phyloP scores from a whole-genome alignment of 148 eudicot species.

The Camellia japonica region DNA sequence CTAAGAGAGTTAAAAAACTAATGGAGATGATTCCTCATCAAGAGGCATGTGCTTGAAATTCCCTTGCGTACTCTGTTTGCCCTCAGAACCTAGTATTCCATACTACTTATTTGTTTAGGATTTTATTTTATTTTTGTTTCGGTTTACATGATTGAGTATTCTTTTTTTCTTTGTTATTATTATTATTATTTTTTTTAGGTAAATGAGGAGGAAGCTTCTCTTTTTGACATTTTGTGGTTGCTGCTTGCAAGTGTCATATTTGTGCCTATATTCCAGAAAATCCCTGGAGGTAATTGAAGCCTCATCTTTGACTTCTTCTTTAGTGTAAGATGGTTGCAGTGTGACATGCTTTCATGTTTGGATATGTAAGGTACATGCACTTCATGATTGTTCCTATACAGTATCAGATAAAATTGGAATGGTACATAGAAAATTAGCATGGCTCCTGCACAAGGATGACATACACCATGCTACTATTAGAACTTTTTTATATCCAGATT shows the following conservation, averaged over 20 bases:
- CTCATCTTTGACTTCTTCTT: neutral
- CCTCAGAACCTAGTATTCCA: neutral
- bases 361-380: neutral
- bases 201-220: conserved; percentile 97
- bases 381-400: neutral
- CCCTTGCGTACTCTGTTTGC: conserved; percentile 7
- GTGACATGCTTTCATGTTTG: neutral
- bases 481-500: neutral
- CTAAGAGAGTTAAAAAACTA: conserved; percentile 56
- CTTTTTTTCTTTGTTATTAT: neutral
- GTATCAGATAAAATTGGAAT: neutral
- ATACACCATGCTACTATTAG: neutral
- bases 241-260: conserved; percentile 97
- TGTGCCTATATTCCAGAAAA: conserved; percentile 93
- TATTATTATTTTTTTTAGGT: conserved; percentile 35
- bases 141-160: conserved; percentile 5
- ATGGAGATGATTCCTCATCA: conserved; percentile 86
- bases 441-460: neutral
- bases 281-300: conserved; percentile 80
- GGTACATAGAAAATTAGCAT: neutral
- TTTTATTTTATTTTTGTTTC: conserved; percentile 1
- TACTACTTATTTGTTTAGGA: neutral
- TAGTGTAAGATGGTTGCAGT: conserved; percentile 5
- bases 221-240: conserved; percentile 88
- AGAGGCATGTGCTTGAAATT: conserved; percentile 57